phyloP scores from a whole-genome alignment of 345 rosid genomes.

The thale cress (Arabidopsis thaliana) region DNA sequence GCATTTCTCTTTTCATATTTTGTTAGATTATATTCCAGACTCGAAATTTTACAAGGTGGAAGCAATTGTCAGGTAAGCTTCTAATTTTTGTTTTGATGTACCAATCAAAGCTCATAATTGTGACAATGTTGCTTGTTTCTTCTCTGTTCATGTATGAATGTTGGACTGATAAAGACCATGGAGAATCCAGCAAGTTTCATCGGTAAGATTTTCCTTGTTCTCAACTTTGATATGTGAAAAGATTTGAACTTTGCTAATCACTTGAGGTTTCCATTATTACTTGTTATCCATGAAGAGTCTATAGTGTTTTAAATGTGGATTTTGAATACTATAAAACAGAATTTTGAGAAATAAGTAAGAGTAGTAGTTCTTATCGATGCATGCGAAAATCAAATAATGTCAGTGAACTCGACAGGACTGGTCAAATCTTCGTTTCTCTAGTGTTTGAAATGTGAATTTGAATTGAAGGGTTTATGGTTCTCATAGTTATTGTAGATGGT shows the following conservation, averaged over 20 bases:
- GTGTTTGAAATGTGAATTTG: slow-evolving; percentile 9
- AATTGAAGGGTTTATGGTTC: not conserved
- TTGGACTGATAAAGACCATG: slow-evolving; percentile 83
- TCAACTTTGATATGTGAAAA: slow-evolving; percentile 18
- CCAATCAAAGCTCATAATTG: not conserved
- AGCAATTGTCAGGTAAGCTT: slow-evolving; percentile 71
- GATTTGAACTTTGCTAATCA: slow-evolving; percentile 11
- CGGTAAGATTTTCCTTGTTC: slow-evolving; percentile 54
- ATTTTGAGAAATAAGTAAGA: slow-evolving; percentile 5
- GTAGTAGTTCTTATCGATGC: slow-evolving; percentile 23
- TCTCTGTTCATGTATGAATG: slow-evolving; percentile 34
- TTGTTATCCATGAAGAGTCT: not conserved
- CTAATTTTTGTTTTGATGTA: not conserved
- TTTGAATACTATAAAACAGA: not conserved
- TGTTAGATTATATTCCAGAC: slow-evolving; percentile 64
- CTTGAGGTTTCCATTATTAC: not conserved
- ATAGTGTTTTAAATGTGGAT: not conserved
- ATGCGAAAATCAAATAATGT: slow-evolving; percentile 14
- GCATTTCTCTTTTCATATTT: slow-evolving; percentile 1
- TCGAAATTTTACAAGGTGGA: slow-evolving; percentile 85
- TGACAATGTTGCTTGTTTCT: slow-evolving; percentile 23
- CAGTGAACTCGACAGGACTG: not conserved
- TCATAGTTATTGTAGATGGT: not conserved
- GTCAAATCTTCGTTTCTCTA: slow-evolving; percentile 3
- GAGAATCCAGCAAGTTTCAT: slow-evolving; percentile 82